A percentile compares a stretch with the other conserved stretches of the same genome.
phyloP scores from a whole-genome alignment of 2,329 filamentous ascomycete genomes.

The Elsinoe batatas region DNA sequence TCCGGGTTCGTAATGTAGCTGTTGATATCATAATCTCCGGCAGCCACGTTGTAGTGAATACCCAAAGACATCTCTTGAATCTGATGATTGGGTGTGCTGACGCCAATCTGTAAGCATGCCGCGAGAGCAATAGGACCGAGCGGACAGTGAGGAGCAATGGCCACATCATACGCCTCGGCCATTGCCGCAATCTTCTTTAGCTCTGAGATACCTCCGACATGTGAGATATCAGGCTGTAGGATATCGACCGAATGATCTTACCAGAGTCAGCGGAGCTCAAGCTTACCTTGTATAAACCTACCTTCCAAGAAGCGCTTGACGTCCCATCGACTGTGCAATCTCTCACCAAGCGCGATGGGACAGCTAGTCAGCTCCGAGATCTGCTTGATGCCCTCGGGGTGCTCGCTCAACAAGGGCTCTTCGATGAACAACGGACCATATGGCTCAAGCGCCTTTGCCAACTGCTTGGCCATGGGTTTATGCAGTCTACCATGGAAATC shows the following conservation, averaged over 20 bases:
- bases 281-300: not conserved
- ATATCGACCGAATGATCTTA: constrained; percentile 50
- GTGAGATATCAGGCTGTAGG: constrained; percentile 62
- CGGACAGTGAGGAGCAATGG: constrained; percentile 62
- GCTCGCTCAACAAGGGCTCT: constrained; percentile 61
- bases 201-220: constrained; percentile 65
- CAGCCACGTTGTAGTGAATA: constrained; percentile 62
- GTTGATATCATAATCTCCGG: constrained; percentile 49
- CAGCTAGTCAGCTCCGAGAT: constrained; percentile 47
- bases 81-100: constrained; percentile 52
- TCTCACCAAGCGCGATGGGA: constrained; percentile 63
- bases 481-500: constrained; percentile 72
- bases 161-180: constrained; percentile 32
- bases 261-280: not conserved
- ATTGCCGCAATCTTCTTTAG: constrained; percentile 58
- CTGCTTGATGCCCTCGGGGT: constrained; percentile 55
- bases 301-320: constrained; percentile 60
- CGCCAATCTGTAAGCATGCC: constrained; percentile 57
- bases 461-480: constrained; percentile 71
- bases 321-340: constrained; percentile 64
- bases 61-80: constrained; percentile 72
- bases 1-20: constrained; percentile 21
- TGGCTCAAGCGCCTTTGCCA: constrained; percentile 57
- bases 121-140: constrained; percentile 62
- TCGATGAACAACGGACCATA: constrained; percentile 66